A percentile compares a stretch with the other conserved stretches of the same genome.
phyloP scores from a whole-genome alignment of 331 rosid genomes.

The Malus hybrid region DNA sequence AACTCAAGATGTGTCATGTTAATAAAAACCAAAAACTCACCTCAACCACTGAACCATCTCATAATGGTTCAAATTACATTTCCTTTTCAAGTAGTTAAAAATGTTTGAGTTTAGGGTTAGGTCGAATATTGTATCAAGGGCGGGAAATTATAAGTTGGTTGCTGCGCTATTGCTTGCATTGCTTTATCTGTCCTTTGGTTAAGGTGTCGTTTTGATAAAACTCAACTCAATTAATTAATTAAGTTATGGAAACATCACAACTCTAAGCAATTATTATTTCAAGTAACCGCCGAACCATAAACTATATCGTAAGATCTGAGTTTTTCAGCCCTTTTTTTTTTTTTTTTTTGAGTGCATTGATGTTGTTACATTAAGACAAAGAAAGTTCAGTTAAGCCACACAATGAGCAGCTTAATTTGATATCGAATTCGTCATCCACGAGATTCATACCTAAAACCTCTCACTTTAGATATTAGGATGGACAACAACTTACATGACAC shows the following conservation, averaged over 20 bases:
- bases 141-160: not conserved
- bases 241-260: not conserved
- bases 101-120: not conserved
- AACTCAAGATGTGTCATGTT: fast-evolving
- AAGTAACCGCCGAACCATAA: constrained; percentile 28
- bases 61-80: no score
- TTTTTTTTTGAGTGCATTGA: no score
- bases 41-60: no score
- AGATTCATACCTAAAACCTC: no score
- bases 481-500: no score
- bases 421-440: no score
- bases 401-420: no score
- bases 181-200: constrained; percentile 17
- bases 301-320: not conserved
- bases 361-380: fast-evolving
- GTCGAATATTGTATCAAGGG: not conserved
- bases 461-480: no score
- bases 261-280: constrained; percentile 28
- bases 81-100: constrained; percentile 19
- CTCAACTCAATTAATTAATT: constrained; percentile 7
- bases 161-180: not conserved
- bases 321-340: not conserved
- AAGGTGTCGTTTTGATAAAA: constrained; percentile 50
- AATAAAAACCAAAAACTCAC: no score
- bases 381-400: no score